Base-by-base conservation (phyloP, 2,329 filamentous ascomycete species). In the Pseudovirgaria hyperparasitica region DNA sequence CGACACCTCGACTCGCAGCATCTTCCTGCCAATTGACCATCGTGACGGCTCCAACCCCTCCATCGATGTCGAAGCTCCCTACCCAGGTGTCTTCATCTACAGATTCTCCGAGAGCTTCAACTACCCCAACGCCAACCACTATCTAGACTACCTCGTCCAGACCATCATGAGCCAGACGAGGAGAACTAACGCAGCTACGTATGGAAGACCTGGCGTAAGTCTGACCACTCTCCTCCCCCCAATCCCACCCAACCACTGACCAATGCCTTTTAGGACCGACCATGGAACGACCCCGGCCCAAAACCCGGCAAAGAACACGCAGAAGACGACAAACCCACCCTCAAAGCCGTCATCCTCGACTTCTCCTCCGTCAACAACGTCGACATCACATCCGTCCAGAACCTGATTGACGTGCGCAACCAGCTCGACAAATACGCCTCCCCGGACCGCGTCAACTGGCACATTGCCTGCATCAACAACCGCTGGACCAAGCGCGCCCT, bases 91-190 rank as follows among this genome's bases (percentile, higher is more conserved):
- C 39, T 92, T 96, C 57, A 92, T 96, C 46, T 96, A 92, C 60
- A 76, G 87, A 23, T 94, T 96, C 55, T 79, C 81, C 0, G 87
- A 96, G 58, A 82, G 86, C 22, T 93, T 92, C 65, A 92, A 90
- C 57, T 98, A 96, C 45, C 84, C 87, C 33, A 98, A 93, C 42
- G 85, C 85, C 12, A 82, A 82, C 44, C 76, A 82, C 49, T 85
- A 92, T 37, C 71, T 93, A 30, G 85, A 94, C 45, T 72, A 82
- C 44, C 47, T 65, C 25, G 46, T 55, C 1, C 36, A 51, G 4
- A 41, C 46, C 5, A 58, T 63, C n/a, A 60, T 64, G 35, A 42
- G 48, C 22, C 58, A 76, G 33, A 92, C 86, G 3, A 74, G 79
- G 19, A 76, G 82, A 17, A 92, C 82, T 2, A 82, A 80, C 37